These are phyloP conservation scores for Colletotrichum graminicola DNA, from an alignment of 2,329 filamentous ascomycete species.

Conservation along the genomic window DNA sequence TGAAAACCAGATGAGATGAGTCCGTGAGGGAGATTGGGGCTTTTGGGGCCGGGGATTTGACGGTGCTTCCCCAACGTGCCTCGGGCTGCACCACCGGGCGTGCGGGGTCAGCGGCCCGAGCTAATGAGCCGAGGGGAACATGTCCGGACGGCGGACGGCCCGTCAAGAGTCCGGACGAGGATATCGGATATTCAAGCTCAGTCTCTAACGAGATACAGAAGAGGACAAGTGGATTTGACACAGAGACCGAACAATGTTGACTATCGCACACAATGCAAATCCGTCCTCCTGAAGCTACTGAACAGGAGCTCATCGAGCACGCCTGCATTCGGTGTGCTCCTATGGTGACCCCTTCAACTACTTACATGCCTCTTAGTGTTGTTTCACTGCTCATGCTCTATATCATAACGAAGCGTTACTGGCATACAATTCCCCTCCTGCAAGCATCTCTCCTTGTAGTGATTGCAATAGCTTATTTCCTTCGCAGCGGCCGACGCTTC, in stretches of 20 bases:
- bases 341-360: background rate
- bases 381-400: background rate
- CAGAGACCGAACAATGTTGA: background rate
- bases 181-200: background rate
- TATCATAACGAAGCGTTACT: too few relatives aligned
- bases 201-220: background rate
- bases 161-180: background rate
- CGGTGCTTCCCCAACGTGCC: constrained; percentile 36
- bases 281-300: too few relatives aligned
- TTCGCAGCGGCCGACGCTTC: background rate
- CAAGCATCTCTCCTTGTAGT: background rate
- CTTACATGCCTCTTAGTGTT: background rate
- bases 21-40: constrained; percentile 13
- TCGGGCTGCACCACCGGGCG: constrained; percentile 37
- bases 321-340: too few relatives aligned
- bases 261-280: background rate
- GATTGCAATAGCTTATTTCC: background rate
- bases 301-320: background rate
- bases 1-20: background rate
- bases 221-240: background rate
- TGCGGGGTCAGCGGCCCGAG: constrained; percentile 38
- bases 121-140: constrained; percentile 19
- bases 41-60: constrained; percentile 1
- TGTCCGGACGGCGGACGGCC: background rate
- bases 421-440: background rate